Evolutionary conservation across 1,284 basidiomycete species (phyloP).

Genomic region (Trichosporon inkin): DNA sequence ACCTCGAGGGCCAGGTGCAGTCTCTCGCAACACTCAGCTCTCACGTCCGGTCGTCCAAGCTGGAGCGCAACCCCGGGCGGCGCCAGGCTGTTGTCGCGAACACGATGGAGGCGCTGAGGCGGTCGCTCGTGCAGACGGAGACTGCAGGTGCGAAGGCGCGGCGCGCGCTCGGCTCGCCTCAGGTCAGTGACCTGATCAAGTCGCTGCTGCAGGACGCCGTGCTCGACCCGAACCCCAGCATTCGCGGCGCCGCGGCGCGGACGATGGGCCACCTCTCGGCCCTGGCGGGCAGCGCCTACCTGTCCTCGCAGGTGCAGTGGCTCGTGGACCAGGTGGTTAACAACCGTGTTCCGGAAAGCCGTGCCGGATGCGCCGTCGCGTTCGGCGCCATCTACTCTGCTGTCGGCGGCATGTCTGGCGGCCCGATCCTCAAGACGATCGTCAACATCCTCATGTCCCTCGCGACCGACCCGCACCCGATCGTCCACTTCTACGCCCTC

Average conservation of each 20-base stretch:
- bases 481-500: conserved; percentile 91
- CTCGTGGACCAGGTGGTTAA: conserved; percentile 94
- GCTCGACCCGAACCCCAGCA: conserved; percentile 70
- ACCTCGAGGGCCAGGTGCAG: conserved; percentile 62
- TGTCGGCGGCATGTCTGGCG: conserved; percentile 89
- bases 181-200: conserved; percentile 66
- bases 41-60: conserved; percentile 65
- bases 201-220: conserved; percentile 76
- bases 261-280: conserved; percentile 82
- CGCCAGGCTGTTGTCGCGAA: conserved; percentile 83
- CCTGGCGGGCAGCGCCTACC: conserved; percentile 76
- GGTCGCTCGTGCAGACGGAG: conserved; percentile 65
- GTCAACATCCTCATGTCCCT: conserved; percentile 95
- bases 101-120: conserved; percentile 69
- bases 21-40: conserved; percentile 63
- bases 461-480: conserved; percentile 90
- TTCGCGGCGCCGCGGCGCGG: conserved; percentile 81
- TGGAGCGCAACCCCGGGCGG: conserved; percentile 85
- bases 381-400: conserved; percentile 91
- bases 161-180: conserved; percentile 65
- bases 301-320: conserved; percentile 83
- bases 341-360: conserved; percentile 87
- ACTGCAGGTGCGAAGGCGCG: conserved; percentile 56
- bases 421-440: conserved; percentile 90
- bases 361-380: conserved; percentile 89